phyloP scores from a whole-genome alignment of 164 flowering plant species.

The Cinnamomum chago region DNA sequence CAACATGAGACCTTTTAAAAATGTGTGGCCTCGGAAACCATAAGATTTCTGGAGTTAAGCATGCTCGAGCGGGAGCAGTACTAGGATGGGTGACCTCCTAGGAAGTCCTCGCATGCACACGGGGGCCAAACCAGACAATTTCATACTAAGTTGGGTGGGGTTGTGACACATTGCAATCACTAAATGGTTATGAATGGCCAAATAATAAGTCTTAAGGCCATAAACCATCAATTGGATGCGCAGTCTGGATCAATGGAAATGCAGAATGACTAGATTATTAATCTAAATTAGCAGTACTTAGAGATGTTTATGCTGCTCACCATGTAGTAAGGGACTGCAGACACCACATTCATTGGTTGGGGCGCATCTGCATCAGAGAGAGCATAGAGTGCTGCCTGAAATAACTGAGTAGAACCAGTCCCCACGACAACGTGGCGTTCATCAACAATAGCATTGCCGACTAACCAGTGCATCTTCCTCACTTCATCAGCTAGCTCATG shows the following conservation, averaged over 20 bases:
- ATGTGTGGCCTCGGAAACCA: too few relatives aligned
- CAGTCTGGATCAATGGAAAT: neutral
- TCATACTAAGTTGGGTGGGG: too few relatives aligned
- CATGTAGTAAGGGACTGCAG: conserved; percentile 76
- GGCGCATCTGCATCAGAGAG: conserved; percentile 39
- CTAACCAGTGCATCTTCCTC: conserved; percentile 51
- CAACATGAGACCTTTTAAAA: too few relatives aligned
- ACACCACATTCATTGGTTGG: conserved; percentile 64
- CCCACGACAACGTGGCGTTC: conserved; percentile 74
- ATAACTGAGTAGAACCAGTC: conserved; percentile 83
- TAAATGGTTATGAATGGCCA: too few relatives aligned
- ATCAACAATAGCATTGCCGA: conserved; percentile 76
- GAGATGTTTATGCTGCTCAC: conserved; percentile 34
- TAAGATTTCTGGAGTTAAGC: too few relatives aligned
- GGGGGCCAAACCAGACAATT: too few relatives aligned
- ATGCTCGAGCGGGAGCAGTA: too few relatives aligned
- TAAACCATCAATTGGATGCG: neutral
- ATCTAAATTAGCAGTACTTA: neutral
- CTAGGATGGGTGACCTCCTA: too few relatives aligned
- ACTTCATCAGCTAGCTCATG: conserved; percentile 57
- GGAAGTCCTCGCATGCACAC: too few relatives aligned
- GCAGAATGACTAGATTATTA: neutral
- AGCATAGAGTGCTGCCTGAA: conserved; percentile 74
- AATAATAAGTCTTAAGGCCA: too few relatives aligned
- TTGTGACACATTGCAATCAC: too few relatives aligned